Conservation (phyloP, 2,329 filamentous ascomycete genomes). For the Talaromyces islandicus region DNA sequence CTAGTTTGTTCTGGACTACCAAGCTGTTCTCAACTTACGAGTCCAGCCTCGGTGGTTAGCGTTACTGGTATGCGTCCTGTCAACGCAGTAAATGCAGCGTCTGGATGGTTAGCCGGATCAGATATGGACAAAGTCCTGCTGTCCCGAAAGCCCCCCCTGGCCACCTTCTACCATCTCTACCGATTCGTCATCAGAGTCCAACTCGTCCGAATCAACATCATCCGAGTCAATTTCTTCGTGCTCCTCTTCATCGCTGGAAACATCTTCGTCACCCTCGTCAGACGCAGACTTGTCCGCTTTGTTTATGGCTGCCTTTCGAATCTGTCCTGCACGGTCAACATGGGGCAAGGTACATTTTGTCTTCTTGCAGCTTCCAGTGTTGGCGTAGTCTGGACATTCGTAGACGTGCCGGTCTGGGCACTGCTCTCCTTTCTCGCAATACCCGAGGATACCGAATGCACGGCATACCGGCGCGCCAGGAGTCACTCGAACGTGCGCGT, state of each 20-base stretch:
- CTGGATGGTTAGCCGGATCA: slow-evolving; percentile 15
- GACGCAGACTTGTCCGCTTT: slow-evolving; percentile 25
- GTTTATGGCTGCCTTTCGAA: slow-evolving; percentile 52
- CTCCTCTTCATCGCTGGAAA: slow-evolving; percentile 72
- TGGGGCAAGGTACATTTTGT: slow-evolving; percentile 81
- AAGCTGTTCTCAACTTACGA: neutral
- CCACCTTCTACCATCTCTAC: slow-evolving; percentile 30
- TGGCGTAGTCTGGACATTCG: slow-evolving; percentile 94
- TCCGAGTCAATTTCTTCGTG: slow-evolving; percentile 64
- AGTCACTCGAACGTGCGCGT: slow-evolving; percentile 75
- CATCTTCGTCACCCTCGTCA: slow-evolving; percentile 57
- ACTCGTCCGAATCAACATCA: slow-evolving; percentile 56
- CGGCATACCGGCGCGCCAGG: slow-evolving; percentile 75
- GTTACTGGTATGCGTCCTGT: neutral
- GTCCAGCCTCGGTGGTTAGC: neutral
- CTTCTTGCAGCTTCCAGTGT: slow-evolving; percentile 75
- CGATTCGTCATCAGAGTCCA: slow-evolving; percentile 34
- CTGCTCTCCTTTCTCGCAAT: slow-evolving; percentile 72
- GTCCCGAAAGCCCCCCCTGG: slow-evolving; percentile 39
- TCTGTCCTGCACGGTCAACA: slow-evolving; percentile 78
- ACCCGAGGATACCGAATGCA: slow-evolving; percentile 78
- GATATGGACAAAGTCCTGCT: slow-evolving; percentile 50
- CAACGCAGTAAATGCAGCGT: neutral
- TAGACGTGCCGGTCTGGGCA: slow-evolving; percentile 81
- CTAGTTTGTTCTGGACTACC: neutral